phyloP scores from a whole-genome alignment of 305 asterid genomes.

The Rubia occidens region DNA sequence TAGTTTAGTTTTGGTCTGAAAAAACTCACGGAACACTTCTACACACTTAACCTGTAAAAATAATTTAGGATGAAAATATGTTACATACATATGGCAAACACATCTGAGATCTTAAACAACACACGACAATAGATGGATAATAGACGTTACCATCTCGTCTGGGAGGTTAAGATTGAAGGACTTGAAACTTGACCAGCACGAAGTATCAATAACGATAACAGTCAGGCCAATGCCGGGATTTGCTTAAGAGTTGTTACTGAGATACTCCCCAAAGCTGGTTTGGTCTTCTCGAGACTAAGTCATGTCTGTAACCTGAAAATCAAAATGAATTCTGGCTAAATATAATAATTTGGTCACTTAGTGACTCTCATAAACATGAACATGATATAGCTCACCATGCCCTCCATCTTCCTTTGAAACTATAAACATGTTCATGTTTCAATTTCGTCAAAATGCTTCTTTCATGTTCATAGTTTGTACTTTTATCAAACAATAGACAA shows the following conservation, averaged over 20 bases:
- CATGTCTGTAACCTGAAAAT: slow-evolving; percentile 76
- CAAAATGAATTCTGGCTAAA: neutral
- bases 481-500: slow-evolving; percentile 83
- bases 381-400: slow-evolving; percentile 58
- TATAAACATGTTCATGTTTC: slow-evolving; percentile 97
- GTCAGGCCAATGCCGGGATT: slow-evolving; percentile 91
- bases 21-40: slow-evolving; percentile 87
- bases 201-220: slow-evolving; percentile 90
- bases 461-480: slow-evolving; percentile 97
- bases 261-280: slow-evolving; percentile 76
- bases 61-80: slow-evolving; percentile 1
- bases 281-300: slow-evolving; percentile 94
- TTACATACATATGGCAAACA: neutral
- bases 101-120: neutral
- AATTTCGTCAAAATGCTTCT: slow-evolving; percentile 83
- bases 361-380: neutral
- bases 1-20: slow-evolving; percentile 94
- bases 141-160: slow-evolving; percentile 64
- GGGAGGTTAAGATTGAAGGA: slow-evolving; percentile 93
- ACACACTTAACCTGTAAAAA: slow-evolving; percentile 70
- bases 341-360: neutral
- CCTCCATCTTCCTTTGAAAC: slow-evolving; percentile 96
- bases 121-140: neutral
- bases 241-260: slow-evolving; percentile 45
- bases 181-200: slow-evolving; percentile 99